Base-by-base conservation (phyloP, 306 rosid genomes). In the Ceratonia siliqua region DNA sequence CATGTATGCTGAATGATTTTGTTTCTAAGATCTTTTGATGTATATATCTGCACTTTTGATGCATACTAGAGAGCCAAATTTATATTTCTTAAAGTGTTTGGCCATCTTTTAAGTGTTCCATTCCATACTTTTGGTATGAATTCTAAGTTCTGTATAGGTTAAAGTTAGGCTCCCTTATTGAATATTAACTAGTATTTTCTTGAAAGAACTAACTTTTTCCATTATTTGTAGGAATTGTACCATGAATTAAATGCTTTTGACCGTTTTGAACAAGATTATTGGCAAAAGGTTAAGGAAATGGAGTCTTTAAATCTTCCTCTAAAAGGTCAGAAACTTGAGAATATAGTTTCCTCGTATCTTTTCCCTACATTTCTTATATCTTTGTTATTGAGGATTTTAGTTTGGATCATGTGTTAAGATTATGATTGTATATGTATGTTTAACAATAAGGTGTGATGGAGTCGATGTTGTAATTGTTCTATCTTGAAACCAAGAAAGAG, bases 241-340 rank as follows among this genome's bases (percentile, higher is more conserved):
- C 97, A 85, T 46, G 96, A 90, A 74, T 72, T 90, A 67, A 88
- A 69, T 81, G 86, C 91, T 66, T 78, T 77, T 68, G 97, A 90
- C 36, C 93, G 91, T 62, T 86, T 90, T 83, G 91, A 95, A 80
- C 99, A 95, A 85, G 98, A 92, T 82, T 90, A 89, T 80, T 81
- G n/a, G 62, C 86, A 84, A 53, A 92, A 87, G 77, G 58, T 87
- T 63, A 87, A 87, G 77, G 98, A 90, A 78, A 85, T 91, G 85
- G 88, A 87, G 70, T 88, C 86, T 70, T 81, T 87, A 73, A 84
- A 86, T 81, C 89, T 88, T 75, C 93, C 92, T 49, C 86, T 83
- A 52, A 88, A 70, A 92, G 99, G 99, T 95, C 70, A 63, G 92
- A 63, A 72, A 55, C 52, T 65, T 42, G 36, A 38, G 50, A 30